Percentiles rank a stretch among this genome's conserved stretches.
Evolutionary conservation across 2,329 filamentous ascomycete genomes (phyloP).

Genomic region (Stemphylium vesicarium): DNA sequence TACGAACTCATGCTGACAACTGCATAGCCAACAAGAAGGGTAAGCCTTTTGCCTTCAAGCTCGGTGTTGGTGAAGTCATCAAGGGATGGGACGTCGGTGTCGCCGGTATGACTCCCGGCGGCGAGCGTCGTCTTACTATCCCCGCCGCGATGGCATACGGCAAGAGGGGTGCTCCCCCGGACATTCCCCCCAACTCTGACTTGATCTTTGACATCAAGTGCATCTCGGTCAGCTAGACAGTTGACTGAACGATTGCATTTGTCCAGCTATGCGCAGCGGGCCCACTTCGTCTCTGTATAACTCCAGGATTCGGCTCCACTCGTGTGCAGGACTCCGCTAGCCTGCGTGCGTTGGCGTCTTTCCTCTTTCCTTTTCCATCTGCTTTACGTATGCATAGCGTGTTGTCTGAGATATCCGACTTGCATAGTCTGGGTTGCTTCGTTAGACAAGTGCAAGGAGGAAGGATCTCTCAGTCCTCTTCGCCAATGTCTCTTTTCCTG

Average conservation of each 20-base stretch:
- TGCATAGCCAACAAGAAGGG: conserved; percentile 95
- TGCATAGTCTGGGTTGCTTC: conserved; percentile 44
- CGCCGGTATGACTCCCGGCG: conserved; percentile 88
- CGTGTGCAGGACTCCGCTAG: conserved; percentile 32
- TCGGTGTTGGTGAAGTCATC: conserved; percentile 94
- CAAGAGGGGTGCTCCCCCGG: conserved; percentile 73
- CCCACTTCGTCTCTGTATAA: conserved; percentile 35
- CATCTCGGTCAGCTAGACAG: conserved; percentile 53
- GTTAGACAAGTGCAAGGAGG: conserved; percentile 48
- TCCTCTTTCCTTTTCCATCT: conserved; percentile 25
- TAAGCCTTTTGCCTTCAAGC: conserved; percentile 95
- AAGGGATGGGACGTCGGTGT: conserved; percentile 98
- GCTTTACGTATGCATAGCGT: conserved; percentile 43
- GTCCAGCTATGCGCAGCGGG: conserved; percentile 21
- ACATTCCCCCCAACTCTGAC: conserved; percentile 90
- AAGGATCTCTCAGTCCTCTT: conserved; percentile 47
- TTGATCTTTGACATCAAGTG: conserved; percentile 81
- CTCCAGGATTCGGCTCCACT: conserved; percentile 35
- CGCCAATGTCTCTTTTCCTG: conserved; percentile 16
- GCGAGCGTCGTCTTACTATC: conserved; percentile 90
- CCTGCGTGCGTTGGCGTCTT: conserved; percentile 24
- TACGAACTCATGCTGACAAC: conserved; percentile 24
- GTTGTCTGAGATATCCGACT: conserved; percentile 51
- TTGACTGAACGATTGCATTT: conserved; percentile 3
- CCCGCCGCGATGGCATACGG: conserved; percentile 90